A percentile compares a stretch with the other conserved stretches of the same genome.
Conservation (phyloP, 768 basidiomycete genomes). For the Lactarius pseudohatsudake region DNA sequence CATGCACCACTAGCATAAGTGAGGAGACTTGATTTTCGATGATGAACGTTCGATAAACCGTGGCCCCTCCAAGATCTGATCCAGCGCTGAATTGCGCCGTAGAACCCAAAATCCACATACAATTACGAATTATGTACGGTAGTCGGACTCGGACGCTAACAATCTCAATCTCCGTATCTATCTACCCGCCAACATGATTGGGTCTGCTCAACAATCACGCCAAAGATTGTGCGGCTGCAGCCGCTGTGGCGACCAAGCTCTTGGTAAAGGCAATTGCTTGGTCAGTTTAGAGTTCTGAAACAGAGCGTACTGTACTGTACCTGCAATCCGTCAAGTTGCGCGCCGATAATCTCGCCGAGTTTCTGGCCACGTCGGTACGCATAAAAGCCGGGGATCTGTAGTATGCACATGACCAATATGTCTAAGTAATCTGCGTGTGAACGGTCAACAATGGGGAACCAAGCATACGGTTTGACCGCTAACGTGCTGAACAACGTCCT, state of each 20-base stretch:
- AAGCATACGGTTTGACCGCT: slow-evolving; percentile 19
- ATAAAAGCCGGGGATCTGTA: slow-evolving; percentile 27
- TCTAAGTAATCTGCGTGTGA: not conserved
- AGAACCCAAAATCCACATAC: not conserved
- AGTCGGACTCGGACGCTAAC: not conserved
- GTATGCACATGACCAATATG: not conserved
- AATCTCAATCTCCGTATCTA: not conserved
- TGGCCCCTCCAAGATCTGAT: not conserved
- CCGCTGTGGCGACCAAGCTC: slow-evolving; percentile 11
- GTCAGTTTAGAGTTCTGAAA: not conserved
- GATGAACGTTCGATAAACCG: not conserved
- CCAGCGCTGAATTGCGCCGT: not conserved
- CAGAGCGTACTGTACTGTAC: not conserved
- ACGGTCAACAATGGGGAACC: not conserved
- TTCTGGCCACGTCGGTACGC: slow-evolving; percentile 18
- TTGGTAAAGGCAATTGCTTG: not conserved
- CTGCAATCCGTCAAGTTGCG: slow-evolving; percentile 11
- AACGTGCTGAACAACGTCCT: slow-evolving; percentile 17
- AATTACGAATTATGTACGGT: not conserved
- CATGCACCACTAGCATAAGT: not conserved
- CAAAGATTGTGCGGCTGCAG: slow-evolving; percentile 9
- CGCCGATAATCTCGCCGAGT: slow-evolving; percentile 19
- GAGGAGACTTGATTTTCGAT: not conserved
- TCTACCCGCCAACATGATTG: not conserved
- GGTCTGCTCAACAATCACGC: not conserved